These are phyloP conservation scores for Nephelium lappaceum DNA, from an alignment of 345 rosid species.

Conservation along the genomic window DNA sequence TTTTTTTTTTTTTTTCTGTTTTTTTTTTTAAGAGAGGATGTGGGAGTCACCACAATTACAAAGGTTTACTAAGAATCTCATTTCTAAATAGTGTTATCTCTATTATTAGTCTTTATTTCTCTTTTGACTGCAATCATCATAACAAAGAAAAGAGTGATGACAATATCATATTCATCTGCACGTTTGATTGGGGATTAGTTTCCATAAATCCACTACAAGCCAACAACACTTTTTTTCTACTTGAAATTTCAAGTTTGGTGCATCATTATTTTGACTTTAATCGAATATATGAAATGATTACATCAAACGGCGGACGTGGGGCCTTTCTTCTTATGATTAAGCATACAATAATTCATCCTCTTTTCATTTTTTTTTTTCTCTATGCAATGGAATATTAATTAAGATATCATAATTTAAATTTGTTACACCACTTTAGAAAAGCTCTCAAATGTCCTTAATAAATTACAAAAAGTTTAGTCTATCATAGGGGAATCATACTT, in stretches of 20 bases:
- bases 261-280: constrained; percentile 45
- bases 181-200: constrained; percentile 10
- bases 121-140: constrained; percentile 33
- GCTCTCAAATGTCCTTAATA: constrained; percentile 40
- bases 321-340: constrained; percentile 38
- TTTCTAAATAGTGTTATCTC: constrained; percentile 17
- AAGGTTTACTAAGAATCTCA: background rate
- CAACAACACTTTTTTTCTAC: constrained; percentile 27
- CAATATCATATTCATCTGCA: constrained; percentile 5
- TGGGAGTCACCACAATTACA: background rate
- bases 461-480: constrained; percentile 14
- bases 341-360: constrained; percentile 21
- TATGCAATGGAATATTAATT: constrained; percentile 13
- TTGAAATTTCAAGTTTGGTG: constrained; percentile 14
- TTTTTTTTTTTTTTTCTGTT: no score
- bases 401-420: constrained; percentile 7
- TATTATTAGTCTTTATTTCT: background rate
- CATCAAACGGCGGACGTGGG: constrained; percentile 69
- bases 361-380: constrained; percentile 4
- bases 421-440: constrained; percentile 36
- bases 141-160: constrained; percentile 21
- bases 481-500: constrained; percentile 30
- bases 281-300: constrained; percentile 33
- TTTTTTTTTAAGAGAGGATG: background rate
- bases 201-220: constrained; percentile 31